These are phyloP conservation scores for Claviceps africana DNA, from an alignment of 2,329 filamentous ascomycete species.

Conservation along the genomic window DNA sequence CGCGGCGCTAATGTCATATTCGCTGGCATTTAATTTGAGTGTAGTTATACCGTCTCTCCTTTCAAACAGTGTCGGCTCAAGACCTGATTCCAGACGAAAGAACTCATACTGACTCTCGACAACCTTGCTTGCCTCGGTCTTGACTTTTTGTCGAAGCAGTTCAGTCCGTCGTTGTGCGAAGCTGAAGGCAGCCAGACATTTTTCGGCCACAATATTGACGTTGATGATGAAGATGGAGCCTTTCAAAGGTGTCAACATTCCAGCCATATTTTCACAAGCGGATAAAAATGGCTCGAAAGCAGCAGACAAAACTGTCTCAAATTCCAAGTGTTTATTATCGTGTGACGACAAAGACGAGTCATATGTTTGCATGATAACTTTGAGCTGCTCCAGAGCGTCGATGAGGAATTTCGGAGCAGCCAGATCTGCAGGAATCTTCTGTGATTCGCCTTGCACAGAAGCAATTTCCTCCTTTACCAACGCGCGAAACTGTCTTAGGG, in stretches of 20 bases:
- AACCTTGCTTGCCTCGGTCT: conserved; percentile 41
- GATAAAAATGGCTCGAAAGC: conserved; percentile 76
- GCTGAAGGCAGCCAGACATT: conserved; percentile 41
- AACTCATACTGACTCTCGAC: conserved; percentile 56
- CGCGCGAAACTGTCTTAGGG: conserved; percentile 67
- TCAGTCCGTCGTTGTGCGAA: conserved; percentile 47
- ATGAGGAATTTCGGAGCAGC: conserved; percentile 66
- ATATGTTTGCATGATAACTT: conserved; percentile 69
- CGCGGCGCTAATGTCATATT: conserved; percentile 41
- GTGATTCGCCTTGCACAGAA: conserved; percentile 57
- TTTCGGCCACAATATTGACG: conserved; percentile 47
- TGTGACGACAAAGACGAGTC: conserved; percentile 60
- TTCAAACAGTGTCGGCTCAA: conserved; percentile 48
- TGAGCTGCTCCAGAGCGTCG: conserved; percentile 66
- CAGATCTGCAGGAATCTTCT: conserved; percentile 57
- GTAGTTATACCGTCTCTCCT: conserved; percentile 23
- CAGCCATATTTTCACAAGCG: conserved; percentile 57
- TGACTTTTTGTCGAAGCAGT: conserved; percentile 42
- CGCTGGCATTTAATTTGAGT: conserved; percentile 32
- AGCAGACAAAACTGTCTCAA: conserved; percentile 61
- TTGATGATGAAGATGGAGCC: conserved; percentile 61
- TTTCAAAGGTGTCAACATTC: conserved; percentile 42
- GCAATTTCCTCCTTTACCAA: conserved; percentile 70
- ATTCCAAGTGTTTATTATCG: conserved; percentile 49
- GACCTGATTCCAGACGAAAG: conserved; percentile 60